phyloP scores from a whole-genome alignment of 306 rosid genomes.

The Quercus agrifolia region DNA sequence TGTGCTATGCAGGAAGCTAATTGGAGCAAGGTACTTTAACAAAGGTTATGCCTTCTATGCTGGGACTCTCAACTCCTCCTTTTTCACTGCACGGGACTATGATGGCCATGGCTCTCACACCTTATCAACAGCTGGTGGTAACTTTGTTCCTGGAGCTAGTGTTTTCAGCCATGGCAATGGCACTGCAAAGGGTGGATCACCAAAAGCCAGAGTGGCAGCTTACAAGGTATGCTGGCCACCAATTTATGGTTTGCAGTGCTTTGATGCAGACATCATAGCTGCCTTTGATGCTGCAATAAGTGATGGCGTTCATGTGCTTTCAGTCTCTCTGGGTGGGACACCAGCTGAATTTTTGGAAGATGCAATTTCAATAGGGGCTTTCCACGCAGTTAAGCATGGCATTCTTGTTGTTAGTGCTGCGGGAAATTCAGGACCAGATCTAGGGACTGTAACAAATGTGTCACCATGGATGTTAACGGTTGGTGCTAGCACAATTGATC shows the following conservation, averaged over 20 bases:
- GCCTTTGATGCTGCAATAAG: slow-evolving; percentile 67
- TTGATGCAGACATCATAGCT: slow-evolving; percentile 53
- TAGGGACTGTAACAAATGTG: slow-evolving; percentile 37
- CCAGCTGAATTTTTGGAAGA: slow-evolving; percentile 25
- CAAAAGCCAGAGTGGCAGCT: slow-evolving; percentile 66
- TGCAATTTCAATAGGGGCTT: slow-evolving; percentile 48
- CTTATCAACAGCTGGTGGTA: slow-evolving; percentile 36
- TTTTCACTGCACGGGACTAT: slow-evolving; percentile 40
- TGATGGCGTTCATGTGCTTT: slow-evolving; percentile 68
- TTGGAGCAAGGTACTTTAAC: slow-evolving; percentile 75
- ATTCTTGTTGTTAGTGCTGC: slow-evolving; percentile 48
- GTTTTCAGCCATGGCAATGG: slow-evolving; percentile 69
- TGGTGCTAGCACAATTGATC: slow-evolving; percentile 68
- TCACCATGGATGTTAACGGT: slow-evolving; percentile 72
- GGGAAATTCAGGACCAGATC: slow-evolving; percentile 60
- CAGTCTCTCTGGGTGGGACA: slow-evolving; percentile 34
- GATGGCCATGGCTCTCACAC: slow-evolving; percentile 18
- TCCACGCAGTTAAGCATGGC: slow-evolving; percentile 50
- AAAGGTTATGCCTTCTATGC: slow-evolving; percentile 34
- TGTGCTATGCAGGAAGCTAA: slow-evolving; percentile 56
- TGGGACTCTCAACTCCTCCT: neutral
- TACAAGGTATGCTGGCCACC: slow-evolving; percentile 82
- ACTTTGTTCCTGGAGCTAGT: slow-evolving; percentile 37
- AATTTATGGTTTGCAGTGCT: slow-evolving; percentile 22
- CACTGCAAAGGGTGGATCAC: slow-evolving; percentile 90